A percentile compares a stretch with the other conserved stretches of the same genome.
Evolutionary conservation across 2,329 filamentous ascomycete genomes (phyloP).

Genomic region (Aspergillus caelatus): DNA sequence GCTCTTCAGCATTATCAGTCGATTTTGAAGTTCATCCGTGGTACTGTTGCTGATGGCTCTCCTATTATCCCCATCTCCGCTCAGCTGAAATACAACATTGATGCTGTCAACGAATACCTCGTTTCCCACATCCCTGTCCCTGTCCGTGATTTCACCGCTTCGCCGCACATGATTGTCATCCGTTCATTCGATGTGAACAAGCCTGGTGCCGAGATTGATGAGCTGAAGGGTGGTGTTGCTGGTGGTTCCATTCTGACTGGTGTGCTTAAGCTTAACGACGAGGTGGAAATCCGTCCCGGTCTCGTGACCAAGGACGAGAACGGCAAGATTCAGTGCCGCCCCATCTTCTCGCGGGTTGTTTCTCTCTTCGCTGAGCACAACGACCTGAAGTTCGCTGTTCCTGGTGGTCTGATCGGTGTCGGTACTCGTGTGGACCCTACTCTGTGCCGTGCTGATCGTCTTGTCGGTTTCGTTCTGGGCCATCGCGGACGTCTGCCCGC

Average conservation of each 20-base stretch:
- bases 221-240: conserved; percentile 97
- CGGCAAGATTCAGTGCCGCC: conserved; percentile 92
- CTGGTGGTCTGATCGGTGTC: conserved; percentile 96
- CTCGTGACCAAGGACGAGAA: conserved; percentile 94
- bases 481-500: conserved; percentile 90
- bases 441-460: conserved; percentile 96
- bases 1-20: conserved; percentile 94
- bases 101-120: conserved; percentile 94
- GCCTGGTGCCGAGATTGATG: conserved; percentile 97
- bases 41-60: conserved; percentile 91
- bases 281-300: conserved; percentile 98
- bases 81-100: conserved; percentile 99
- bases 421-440: conserved; percentile 97
- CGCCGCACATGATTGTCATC: conserved; percentile 98
- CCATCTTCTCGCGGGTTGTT: conserved; percentile 93
- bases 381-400: conserved; percentile 96
- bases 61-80: conserved; percentile 97
- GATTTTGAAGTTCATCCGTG: conserved; percentile 97
- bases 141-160: conserved; percentile 82
- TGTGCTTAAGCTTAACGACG: conserved; percentile 94
- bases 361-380: conserved; percentile 97
- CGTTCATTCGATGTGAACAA: conserved; percentile 99
- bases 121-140: conserved; percentile 95
- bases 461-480: conserved; percentile 96
- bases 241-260: conserved; percentile 96